A percentile compares a stretch with the other conserved stretches of the same genome.
Conservation (phyloP, 2,329 filamentous ascomycete genomes). For the Chrysoporthe cubensis region DNA sequence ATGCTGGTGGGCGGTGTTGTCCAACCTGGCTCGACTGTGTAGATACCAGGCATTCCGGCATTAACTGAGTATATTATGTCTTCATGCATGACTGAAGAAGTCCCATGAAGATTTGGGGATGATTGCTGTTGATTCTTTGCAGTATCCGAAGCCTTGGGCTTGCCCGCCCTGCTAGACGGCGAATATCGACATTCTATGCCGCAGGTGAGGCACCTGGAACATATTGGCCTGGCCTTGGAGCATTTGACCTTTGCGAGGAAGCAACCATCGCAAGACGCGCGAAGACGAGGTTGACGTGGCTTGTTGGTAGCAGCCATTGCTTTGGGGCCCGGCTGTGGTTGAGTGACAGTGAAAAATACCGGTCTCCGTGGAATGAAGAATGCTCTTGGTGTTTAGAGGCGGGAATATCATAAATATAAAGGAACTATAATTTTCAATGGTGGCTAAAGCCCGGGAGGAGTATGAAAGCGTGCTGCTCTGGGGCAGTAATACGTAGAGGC, state of each 20-base stretch:
- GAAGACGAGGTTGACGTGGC: slow-evolving; percentile 46
- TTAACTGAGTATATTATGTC: slow-evolving; percentile 38
- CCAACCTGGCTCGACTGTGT: slow-evolving; percentile 45
- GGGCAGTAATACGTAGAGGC: not conserved
- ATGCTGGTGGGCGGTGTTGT: slow-evolving; percentile 42
- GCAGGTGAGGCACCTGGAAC: slow-evolving; percentile 53
- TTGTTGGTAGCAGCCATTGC: slow-evolving; percentile 37
- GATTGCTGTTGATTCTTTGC: slow-evolving; percentile 30
- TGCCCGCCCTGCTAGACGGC: slow-evolving; percentile 55
- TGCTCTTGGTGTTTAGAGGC: not conserved
- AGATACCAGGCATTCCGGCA: slow-evolving; percentile 38
- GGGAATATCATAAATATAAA: not conserved
- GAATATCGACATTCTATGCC: slow-evolving; percentile 57
- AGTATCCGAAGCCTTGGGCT: slow-evolving; percentile 48
- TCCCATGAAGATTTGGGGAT: slow-evolving; percentile 30
- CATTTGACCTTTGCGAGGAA: slow-evolving; percentile 62
- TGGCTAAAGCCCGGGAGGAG: not conserved
- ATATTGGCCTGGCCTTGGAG: slow-evolving; percentile 57
- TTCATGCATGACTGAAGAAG: slow-evolving; percentile 35
- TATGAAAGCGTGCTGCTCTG: not conserved
- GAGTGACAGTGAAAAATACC: not conserved
- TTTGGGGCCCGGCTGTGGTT: not conserved
- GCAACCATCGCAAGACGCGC: slow-evolving; percentile 58
- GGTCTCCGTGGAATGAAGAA: not conserved
- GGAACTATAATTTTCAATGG: not conserved